These are phyloP conservation scores for Neostapfia colusana DNA, from an alignment of 176 grass and related monocot genomes.

Conservation along the genomic window DNA sequence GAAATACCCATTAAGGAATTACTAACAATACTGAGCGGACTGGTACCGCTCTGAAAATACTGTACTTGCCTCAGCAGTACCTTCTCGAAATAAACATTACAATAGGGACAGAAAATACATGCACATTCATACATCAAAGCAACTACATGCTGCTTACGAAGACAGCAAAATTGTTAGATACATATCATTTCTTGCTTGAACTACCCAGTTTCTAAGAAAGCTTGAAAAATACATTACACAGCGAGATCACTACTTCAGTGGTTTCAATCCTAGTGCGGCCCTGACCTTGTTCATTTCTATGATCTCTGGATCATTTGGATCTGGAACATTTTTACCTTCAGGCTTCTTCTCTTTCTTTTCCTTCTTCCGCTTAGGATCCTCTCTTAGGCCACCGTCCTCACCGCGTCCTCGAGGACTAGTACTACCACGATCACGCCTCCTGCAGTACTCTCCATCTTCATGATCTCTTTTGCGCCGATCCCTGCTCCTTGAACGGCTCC, in stretches of 20 bases:
- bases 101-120: background rate
- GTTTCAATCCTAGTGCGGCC: conserved; percentile 63
- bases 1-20: background rate
- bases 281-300: conserved; percentile 72
- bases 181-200: conserved; percentile 23
- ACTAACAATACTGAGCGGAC: no score
- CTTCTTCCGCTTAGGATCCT: conserved; percentile 64
- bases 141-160: conserved; percentile 27
- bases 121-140: conserved; percentile 5
- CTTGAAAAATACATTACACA: conserved; percentile 36
- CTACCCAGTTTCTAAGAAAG: background rate
- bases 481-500: conserved; percentile 71
- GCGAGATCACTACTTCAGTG: conserved; percentile 46
- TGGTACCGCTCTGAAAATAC: no score
- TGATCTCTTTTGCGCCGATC: conserved; percentile 62
- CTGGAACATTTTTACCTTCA: conserved; percentile 49
- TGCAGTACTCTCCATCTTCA: conserved; percentile 68
- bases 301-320: conserved; percentile 69
- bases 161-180: conserved; percentile 8
- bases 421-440: conserved; percentile 56
- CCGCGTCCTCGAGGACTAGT: conserved; percentile 49
- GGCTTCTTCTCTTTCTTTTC: conserved; percentile 80
- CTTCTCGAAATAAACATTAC: background rate
- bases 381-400: conserved; percentile 44
- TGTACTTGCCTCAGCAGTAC: background rate